Percentiles rank a stretch among this genome's conserved stretches.
These are phyloP conservation scores for Dactylorhiza incarnata DNA, from an alignment of 106 monocot genomes.

Conservation along the genomic window DNA sequence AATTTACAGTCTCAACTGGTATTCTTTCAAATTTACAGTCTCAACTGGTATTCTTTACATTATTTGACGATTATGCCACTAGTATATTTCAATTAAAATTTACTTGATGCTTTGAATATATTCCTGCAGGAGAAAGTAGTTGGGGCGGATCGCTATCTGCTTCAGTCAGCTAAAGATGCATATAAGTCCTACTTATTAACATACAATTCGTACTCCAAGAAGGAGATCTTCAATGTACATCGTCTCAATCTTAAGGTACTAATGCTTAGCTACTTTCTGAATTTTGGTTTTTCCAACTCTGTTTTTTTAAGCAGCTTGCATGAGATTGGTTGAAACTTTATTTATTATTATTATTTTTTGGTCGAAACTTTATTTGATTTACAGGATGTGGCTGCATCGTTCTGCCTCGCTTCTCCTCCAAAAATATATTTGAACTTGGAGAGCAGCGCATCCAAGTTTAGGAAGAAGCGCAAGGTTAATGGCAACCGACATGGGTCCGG, in stretches of 20 bases:
- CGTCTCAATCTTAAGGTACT: conserved; percentile 76
- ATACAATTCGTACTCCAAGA: conserved; percentile 88
- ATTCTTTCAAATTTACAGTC: conserved; percentile 60
- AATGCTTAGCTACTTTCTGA: neutral
- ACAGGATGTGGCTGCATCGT: conserved; percentile 69
- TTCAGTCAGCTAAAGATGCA: conserved; percentile 84
- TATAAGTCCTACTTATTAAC: conserved; percentile 71
- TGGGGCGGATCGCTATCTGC: conserved; percentile 63
- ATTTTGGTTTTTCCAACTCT: neutral
- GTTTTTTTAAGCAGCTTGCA: neutral
- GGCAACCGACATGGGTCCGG: conserved; percentile 33
- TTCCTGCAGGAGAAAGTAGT: conserved; percentile 68
- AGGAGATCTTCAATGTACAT: conserved; percentile 79
- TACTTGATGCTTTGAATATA: conserved; percentile 2
- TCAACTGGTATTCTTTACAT: conserved; percentile 45
- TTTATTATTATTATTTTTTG: too few relatives aligned
- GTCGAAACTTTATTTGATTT: conserved; percentile 4
- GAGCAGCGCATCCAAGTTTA: conserved; percentile 71
- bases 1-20: conserved; percentile 89
- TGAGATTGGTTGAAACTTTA: conserved; percentile 3
- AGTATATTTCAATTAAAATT: neutral
- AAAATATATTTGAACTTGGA: conserved; percentile 69
- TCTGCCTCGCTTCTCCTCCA: conserved; percentile 67
- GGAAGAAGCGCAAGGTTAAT: conserved; percentile 42
- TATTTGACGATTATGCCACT: neutral